Evolutionary conservation across 2,329 filamentous ascomycete genomes (phyloP).

Genomic region (Fusarium austroafricanum): DNA sequence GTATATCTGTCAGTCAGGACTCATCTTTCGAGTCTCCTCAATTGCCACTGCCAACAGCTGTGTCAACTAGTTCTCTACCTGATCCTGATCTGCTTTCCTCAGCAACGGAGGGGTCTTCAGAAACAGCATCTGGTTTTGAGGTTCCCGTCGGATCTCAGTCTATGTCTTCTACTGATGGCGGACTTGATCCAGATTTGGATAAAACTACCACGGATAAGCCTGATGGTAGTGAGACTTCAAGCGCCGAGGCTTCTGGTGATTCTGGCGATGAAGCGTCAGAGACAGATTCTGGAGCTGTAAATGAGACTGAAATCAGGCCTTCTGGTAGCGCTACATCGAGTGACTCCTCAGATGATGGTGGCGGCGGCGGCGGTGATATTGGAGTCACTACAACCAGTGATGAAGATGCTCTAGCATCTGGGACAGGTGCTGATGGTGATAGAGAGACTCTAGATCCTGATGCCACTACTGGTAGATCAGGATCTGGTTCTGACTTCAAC

Average conservation of each 20-base stretch:
- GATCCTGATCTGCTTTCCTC: background rate
- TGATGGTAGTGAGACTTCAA: fast-evolving
- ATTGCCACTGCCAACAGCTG: background rate
- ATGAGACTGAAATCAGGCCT: background rate
- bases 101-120: background rate
- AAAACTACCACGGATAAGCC: fast-evolving
- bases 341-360: no score
- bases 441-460: background rate
- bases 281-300: fast-evolving
- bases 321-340: no score
- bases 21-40: background rate
- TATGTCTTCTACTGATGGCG: background rate
- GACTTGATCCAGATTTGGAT: background rate
- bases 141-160: background rate
- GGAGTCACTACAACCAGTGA: background rate
- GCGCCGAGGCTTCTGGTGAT: fast-evolving
- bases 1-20: background rate
- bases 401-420: background rate
- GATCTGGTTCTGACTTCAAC: background rate
- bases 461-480: background rate
- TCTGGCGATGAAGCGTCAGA: background rate
- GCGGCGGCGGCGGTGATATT: background rate
- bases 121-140: background rate
- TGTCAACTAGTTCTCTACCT: background rate
- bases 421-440: background rate